Conservation (phyloP, 2,329 filamentous ascomycete species). For the Tolypocladium amazonense region DNA sequence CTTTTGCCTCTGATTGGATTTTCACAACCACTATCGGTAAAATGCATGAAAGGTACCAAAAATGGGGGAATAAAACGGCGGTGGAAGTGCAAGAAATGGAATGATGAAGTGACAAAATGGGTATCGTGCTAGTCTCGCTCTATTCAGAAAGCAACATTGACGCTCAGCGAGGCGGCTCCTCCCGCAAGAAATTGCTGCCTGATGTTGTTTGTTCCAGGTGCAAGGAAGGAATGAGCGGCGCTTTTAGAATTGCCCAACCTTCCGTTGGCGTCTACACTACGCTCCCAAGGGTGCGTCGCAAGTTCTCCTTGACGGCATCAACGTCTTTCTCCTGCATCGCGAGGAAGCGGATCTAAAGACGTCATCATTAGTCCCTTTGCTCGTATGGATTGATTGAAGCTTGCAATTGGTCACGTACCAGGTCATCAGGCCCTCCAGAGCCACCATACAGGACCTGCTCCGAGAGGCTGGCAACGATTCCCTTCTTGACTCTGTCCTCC, state of each 20-base stretch:
- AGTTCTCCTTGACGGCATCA: constrained; percentile 46
- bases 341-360: constrained; percentile 51
- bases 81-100: background rate
- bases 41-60: background rate
- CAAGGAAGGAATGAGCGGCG: background rate
- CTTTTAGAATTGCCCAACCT: background rate
- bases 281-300: constrained; percentile 38
- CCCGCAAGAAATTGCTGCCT: background rate
- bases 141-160: background rate
- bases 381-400: no score
- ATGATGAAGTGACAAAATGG: background rate
- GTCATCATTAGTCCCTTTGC: background rate
- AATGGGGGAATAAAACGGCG: background rate
- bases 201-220: no score
- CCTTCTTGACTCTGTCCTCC: constrained; percentile 78
- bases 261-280: constrained; percentile 8
- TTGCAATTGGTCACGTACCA: constrained; percentile 40
- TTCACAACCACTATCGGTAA: background rate
- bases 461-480: constrained; percentile 64
- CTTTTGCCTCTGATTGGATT: background rate
- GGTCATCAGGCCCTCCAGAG: constrained; percentile 52
- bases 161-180: background rate
- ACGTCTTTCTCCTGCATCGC: constrained; percentile 50
- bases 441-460: constrained; percentile 71
- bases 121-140: background rate